Percentiles rank a stretch among this genome's conserved stretches.
These are phyloP conservation scores for Colletotrichum lini DNA, from an alignment of 2,329 filamentous ascomycete species.

Conservation along the genomic window DNA sequence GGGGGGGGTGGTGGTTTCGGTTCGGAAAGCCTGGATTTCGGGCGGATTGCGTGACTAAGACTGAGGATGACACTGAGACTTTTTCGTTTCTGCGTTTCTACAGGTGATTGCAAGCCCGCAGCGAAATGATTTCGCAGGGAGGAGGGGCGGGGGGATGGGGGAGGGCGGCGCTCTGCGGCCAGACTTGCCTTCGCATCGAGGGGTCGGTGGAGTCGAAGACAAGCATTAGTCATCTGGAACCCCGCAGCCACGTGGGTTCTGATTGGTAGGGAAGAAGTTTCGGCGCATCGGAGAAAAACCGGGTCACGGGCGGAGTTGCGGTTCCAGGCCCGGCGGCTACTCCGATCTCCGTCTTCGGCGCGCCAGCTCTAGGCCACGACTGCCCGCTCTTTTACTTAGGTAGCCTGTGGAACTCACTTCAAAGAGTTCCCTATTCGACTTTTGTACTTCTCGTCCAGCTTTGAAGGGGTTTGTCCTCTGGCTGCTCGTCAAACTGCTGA, in stretches of 20 bases:
- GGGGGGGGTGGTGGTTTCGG: conserved; percentile 15
- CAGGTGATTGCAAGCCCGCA: background rate
- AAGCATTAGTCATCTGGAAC: conserved; percentile 13
- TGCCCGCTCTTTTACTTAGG: background rate
- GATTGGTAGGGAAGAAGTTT: conserved; percentile 20
- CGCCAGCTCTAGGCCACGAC: background rate
- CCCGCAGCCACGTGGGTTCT: background rate
- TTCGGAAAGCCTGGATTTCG: conserved; percentile 6
- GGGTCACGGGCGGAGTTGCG: conserved; percentile 14
- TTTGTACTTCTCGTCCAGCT: background rate
- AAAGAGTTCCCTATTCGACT: background rate
- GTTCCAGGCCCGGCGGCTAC: conserved; percentile 19
- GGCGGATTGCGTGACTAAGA: conserved; percentile 41
- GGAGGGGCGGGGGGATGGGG: background rate
- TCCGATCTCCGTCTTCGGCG: conserved; percentile 29
- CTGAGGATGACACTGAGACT: conserved; percentile 31
- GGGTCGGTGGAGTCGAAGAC: conserved; percentile 23
- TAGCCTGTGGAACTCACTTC: background rate
- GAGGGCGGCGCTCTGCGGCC: conserved; percentile 8
- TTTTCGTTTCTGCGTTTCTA: conserved; percentile 15
- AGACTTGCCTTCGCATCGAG: conserved; percentile 35
- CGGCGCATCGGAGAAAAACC: conserved; percentile 26
- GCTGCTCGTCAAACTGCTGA: background rate
- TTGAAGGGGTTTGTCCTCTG: background rate
- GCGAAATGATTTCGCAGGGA: background rate